Percentiles rank a stretch among this genome's conserved stretches.
Evolutionary conservation across 2,329 filamentous ascomycete genomes (phyloP).

Genomic region (Trichoderma brevicompactum): DNA sequence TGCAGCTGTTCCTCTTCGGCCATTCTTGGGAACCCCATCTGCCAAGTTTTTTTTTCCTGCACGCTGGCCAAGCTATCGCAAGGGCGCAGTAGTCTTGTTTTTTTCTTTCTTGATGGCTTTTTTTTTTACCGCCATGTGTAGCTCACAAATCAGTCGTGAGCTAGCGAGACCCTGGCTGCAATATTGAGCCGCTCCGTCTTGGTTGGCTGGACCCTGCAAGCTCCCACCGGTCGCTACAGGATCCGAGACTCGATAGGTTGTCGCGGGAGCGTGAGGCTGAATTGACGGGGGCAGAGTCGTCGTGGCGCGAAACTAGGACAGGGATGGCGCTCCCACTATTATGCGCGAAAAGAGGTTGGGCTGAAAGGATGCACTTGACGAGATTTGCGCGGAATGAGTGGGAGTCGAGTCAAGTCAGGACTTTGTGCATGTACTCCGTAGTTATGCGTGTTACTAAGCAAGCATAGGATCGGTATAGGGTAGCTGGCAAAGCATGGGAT

Average conservation of each 20-base stretch:
- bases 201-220: not conserved
- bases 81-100: slow-evolving; percentile 4
- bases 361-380: not conserved
- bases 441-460: slow-evolving; percentile 18
- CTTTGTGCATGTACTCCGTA: not conserved
- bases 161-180: slow-evolving; percentile 14
- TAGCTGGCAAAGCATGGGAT: not conserved
- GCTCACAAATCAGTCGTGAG: slow-evolving; percentile 22
- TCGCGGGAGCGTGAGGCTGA: slow-evolving; percentile 21
- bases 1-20: no score
- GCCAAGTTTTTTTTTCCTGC: not conserved
- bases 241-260: slow-evolving; percentile 2
- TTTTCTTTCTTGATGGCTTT: not conserved
- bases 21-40: not conserved
- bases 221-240: slow-evolving; percentile 5
- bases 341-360: slow-evolving; percentile 7
- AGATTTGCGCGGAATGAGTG: not conserved
- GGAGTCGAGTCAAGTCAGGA: not conserved
- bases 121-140: slow-evolving; percentile 25
- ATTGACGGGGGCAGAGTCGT: not conserved
- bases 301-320: no score
- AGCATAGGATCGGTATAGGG: not conserved
- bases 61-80: slow-evolving; percentile 3
- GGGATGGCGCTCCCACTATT: not conserved
- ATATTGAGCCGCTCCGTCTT: not conserved